Evolutionary conservation across 495 filamentous ascomycete genomes (phyloP).

Genomic region (Pyrenopolyporus hunteri): DNA sequence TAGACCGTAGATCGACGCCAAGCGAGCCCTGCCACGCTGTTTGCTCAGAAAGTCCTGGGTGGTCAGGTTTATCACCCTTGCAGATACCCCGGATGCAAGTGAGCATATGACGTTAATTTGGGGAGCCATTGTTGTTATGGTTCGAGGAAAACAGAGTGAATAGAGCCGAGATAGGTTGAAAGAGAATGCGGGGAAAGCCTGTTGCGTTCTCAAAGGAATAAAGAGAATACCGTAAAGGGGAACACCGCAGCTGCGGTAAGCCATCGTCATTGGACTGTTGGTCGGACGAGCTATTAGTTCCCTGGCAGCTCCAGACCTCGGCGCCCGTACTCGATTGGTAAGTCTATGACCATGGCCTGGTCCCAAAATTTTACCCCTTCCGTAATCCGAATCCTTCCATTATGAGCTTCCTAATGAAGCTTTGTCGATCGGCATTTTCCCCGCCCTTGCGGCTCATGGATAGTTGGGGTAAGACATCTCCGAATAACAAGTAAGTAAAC

Average conservation of each 20-base stretch:
- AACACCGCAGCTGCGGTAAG: constrained; percentile 20
- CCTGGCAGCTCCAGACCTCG: not conserved
- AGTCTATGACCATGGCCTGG: not conserved
- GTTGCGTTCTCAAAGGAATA: constrained; percentile 24
- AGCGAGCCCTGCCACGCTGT: constrained; percentile 21
- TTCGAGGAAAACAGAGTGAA: constrained; percentile 16
- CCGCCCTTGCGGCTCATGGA: constrained; percentile 32
- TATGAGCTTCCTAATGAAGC: constrained; percentile 35
- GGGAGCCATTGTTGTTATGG: constrained; percentile 11
- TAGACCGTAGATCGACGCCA: constrained; percentile 24
- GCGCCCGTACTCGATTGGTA: constrained; percentile 18
- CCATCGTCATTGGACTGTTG: constrained; percentile 15
- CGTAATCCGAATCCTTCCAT: constrained; percentile 17
- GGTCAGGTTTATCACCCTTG: constrained; percentile 34
- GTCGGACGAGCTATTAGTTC: constrained; percentile 7
- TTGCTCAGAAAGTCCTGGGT: constrained; percentile 18
- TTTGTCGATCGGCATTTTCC: constrained; percentile 20
- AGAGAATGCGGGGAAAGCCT: constrained; percentile 37
- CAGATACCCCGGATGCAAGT: constrained; percentile 13
- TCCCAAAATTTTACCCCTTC: not conserved
- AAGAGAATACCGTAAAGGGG: too few species aligned
- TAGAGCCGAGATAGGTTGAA: constrained; percentile 32
- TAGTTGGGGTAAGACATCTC: constrained; percentile 16
- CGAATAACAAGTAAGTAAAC: constrained; percentile 11
- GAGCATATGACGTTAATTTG: constrained; percentile 38